Evolutionary conservation across 1,284 basidiomycete genomes (phyloP), one percentile per base, ranked within the genome.

Genomic region (Puccinia coronata): DNA sequence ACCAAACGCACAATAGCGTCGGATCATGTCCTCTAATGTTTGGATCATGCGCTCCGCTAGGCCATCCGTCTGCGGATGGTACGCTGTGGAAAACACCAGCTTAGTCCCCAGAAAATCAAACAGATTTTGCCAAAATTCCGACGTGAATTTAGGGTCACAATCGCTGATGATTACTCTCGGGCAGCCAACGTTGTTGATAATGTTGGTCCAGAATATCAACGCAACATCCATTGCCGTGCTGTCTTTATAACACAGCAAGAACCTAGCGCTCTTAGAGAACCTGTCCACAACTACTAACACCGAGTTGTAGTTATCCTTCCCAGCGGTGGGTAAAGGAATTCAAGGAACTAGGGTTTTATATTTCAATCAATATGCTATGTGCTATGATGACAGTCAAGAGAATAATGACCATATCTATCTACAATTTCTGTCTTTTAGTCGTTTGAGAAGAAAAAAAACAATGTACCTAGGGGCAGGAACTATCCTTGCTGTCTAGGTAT

Each of bases 41-140:
- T 74, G 43, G 20, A 74, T 55, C 71, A 55, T 74, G 31, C 71
- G 25, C 49, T 74, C 34, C 55, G 71, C 14, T n/a, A n/a, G n/a
- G n/a, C n/a, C n/a, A n/a, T n/a, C n/a, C n/a, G n/a, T n/a, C n/a
- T n/a, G n/a, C n/a, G 49, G 49, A 57, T 74, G 71, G n/a, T 74
- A 74, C 8, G 71, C 20, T 14, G 49, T 74, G 6, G 49, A 74
- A 18, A 74, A 39, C 47, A 49, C 28, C 53, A 36, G 43, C 16
- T 55, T 55, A 28, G 71, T 55, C 12, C 71, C 71, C 14, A 74
- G 25, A 5, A 71, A 49, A 23, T 71, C 47, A 65, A 65, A 65
- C 34, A n/a, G n/a, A n/a, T n/a, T n/a, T n/a, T n/a, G n/a, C n/a
- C n/a, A n/a, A n/a, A n/a, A n/a, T n/a, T n/a, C n/a, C n/a, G n/a